Percentiles rank a stretch among this genome's conserved stretches.
Conservation (phyloP, 1,139 yeast species). For the Suhomyces kunorum region DNA sequence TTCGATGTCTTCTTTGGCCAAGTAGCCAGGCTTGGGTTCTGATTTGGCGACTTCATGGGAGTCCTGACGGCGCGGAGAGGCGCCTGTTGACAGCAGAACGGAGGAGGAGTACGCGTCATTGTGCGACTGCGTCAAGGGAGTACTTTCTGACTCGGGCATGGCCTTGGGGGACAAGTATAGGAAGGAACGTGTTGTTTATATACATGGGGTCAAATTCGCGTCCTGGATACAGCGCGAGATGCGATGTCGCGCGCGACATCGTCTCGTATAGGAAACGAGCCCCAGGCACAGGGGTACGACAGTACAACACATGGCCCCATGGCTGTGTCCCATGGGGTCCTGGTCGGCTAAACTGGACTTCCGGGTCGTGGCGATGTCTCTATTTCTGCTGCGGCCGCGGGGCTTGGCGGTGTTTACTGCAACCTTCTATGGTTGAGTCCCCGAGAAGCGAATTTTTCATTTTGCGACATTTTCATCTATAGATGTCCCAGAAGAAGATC, state of each 20-base stretch:
- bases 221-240: neutral
- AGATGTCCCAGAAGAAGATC: neutral
- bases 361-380: no score
- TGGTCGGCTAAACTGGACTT: no score
- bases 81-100: slow-evolving; percentile 1
- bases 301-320: neutral
- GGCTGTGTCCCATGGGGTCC: no score
- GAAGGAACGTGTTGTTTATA: slow-evolving; percentile 2
- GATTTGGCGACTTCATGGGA: neutral
- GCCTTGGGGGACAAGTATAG: neutral
- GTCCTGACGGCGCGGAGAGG: neutral
- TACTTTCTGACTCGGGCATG: slow-evolving; percentile 5
- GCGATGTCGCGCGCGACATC: neutral
- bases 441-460: neutral
- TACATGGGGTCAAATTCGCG: neutral
- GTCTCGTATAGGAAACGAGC: slow-evolving; percentile 1
- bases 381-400: no score
- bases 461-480: neutral
- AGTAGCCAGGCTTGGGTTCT: slow-evolving; percentile 26
- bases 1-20: slow-evolving; percentile 48
- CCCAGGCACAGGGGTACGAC: neutral
- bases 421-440: neutral
- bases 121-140: slow-evolving; percentile 2
- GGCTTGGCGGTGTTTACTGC: no score
- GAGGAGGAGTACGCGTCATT: slow-evolving; percentile 2